These are phyloP conservation scores for Venturia aucupariae DNA, from an alignment of 2,329 filamentous ascomycete species.

Conservation along the genomic window DNA sequence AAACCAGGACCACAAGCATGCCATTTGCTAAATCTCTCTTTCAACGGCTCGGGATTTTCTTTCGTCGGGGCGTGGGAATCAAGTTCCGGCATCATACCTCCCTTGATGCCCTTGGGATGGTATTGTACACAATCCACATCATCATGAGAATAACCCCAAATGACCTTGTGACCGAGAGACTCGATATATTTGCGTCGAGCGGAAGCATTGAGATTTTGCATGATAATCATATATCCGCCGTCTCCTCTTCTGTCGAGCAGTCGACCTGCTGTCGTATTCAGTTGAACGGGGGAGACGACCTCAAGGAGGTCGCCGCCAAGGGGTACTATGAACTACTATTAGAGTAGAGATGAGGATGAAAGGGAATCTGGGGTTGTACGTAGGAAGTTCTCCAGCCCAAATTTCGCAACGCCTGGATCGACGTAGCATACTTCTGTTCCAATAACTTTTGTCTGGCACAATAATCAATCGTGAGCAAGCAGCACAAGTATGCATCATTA, in stretches of 20 bases:
- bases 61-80: conserved; percentile 29
- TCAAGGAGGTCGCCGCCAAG: conserved; percentile 37
- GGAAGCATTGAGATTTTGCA: conserved; percentile 35
- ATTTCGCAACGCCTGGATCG: conserved; percentile 30
- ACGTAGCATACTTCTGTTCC: conserved; percentile 33
- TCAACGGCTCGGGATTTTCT: conserved; percentile 30
- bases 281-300: conserved; percentile 24
- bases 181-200: conserved; percentile 31
- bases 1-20: conserved; percentile 34
- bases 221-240: conserved; percentile 41
- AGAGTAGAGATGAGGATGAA: background rate
- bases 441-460: conserved; percentile 28
- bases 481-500: too few species aligned
- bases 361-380: conserved; percentile 18
- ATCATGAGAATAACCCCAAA: conserved; percentile 25
- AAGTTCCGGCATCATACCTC: conserved; percentile 36
- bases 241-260: conserved; percentile 34
- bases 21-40: conserved; percentile 34
- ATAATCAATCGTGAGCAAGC: too few species aligned
- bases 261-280: conserved; percentile 32
- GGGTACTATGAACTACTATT: conserved; percentile 23
- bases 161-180: conserved; percentile 26
- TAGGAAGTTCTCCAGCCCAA: conserved; percentile 33
- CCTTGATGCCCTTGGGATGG: conserved; percentile 35
- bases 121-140: conserved; percentile 31